Conservation (phyloP, 768 basidiomycete species). For the Tylopilus plumbeoviolaceoides region DNA sequence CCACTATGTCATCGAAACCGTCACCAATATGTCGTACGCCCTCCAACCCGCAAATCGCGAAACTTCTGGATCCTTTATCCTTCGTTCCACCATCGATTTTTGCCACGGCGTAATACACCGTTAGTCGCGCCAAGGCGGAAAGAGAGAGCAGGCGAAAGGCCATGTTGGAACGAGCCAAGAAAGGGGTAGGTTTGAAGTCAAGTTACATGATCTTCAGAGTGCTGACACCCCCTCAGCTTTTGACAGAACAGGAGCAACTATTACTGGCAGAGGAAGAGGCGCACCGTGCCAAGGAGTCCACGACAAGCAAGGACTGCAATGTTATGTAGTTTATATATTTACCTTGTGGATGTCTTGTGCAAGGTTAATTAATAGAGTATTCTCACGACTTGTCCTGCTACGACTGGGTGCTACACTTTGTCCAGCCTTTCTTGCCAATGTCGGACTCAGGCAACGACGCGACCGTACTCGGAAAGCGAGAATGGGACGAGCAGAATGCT, state of each 20-base stretch:
- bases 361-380: too few species aligned
- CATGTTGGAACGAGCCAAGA: conserved; percentile 69
- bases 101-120: conserved; percentile 50
- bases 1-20: conserved; percentile 15
- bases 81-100: conserved; percentile 69
- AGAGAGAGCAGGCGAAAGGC: conserved; percentile 65
- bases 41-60: conserved; percentile 33
- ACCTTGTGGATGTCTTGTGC: not conserved
- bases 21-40: conserved; percentile 24
- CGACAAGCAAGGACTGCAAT: conserved; percentile 45
- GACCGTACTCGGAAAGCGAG: conserved; percentile 63
- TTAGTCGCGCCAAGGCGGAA: conserved; percentile 72
- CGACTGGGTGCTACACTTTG: too few species aligned
- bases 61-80: conserved; percentile 38
- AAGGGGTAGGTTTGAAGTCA: conserved; percentile 51
- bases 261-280: conserved; percentile 53
- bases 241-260: conserved; percentile 63
- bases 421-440: conserved; percentile 25
- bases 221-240: conserved; percentile 35
- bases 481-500: conserved; percentile 33
- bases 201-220: not conserved
- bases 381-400: too few species aligned
- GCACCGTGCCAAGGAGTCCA: conserved; percentile 32
- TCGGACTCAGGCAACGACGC: conserved; percentile 46
- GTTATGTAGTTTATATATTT: conserved; percentile 45